phyloP scores from a whole-genome alignment of 306 rosid genomes.

The Mimosa pudica region DNA sequence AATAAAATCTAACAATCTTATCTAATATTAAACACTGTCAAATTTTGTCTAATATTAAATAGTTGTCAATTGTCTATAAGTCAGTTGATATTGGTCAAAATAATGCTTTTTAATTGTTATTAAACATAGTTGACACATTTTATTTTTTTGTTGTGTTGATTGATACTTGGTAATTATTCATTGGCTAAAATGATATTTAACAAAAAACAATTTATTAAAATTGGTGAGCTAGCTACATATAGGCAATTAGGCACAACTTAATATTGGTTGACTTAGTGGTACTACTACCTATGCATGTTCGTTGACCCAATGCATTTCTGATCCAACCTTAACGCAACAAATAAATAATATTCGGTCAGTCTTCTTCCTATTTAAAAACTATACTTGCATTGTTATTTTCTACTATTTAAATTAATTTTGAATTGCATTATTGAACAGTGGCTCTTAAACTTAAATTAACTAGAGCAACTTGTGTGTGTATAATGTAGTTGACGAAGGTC shows the following conservation, averaged over 20 bases:
- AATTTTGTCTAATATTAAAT: too few species aligned
- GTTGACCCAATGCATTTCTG: slow-evolving; percentile 7
- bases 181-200: too few species aligned
- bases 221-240: neutral
- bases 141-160: too few species aligned
- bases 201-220: too few species aligned
- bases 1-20: too few species aligned
- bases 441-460: neutral
- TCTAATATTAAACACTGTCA: too few species aligned
- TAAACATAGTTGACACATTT: too few species aligned
- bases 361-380: neutral
- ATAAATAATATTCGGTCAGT: neutral
- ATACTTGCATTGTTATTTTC: neutral
- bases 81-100: too few species aligned
- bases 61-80: too few species aligned
- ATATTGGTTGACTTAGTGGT: neutral
- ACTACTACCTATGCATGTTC: neutral
- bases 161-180: too few species aligned
- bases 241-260: neutral
- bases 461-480: neutral
- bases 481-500: neutral
- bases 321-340: neutral
- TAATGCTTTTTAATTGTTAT: too few species aligned
- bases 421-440: neutral
- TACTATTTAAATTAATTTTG: neutral